Conservation (phyloP, 1,284 basidiomycete genomes). For the Schizophyllum amplum region DNA sequence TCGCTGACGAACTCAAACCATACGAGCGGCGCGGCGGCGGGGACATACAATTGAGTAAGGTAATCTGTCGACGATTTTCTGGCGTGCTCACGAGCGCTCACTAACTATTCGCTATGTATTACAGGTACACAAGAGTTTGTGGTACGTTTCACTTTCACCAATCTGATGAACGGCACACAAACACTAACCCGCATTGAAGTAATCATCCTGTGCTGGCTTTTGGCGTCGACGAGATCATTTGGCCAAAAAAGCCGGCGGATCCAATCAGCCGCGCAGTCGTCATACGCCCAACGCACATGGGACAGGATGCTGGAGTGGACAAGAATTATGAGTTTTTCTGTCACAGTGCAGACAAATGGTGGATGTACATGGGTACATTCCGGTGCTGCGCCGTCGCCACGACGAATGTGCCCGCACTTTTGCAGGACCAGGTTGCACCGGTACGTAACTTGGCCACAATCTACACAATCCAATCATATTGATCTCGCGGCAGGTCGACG, state of each 20-base stretch:
- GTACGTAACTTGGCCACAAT: too few species aligned
- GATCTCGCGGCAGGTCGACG: too few species aligned
- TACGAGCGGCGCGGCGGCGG: too few species aligned
- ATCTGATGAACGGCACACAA: background rate
- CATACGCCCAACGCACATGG: background rate
- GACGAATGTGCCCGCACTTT: background rate
- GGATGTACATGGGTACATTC: background rate
- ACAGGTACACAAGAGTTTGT: too few species aligned
- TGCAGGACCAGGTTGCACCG: background rate
- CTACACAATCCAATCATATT: too few species aligned
- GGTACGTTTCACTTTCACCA: background rate
- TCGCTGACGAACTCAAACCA: too few species aligned
- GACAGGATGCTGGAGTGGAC: background rate
- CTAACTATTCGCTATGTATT: too few species aligned
- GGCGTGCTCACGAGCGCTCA: too few species aligned
- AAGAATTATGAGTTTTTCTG: background rate
- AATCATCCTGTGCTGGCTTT: background rate
- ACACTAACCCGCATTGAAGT: background rate
- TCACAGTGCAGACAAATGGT: background rate
- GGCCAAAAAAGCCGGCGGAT: background rate
- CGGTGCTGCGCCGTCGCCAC: background rate
- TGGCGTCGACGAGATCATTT: background rate
- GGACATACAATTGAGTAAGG: too few species aligned
- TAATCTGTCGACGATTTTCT: too few species aligned
- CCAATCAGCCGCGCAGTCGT: background rate